Evolutionary conservation across 805 yeast species (phyloP), one percentile per base, ranked within the genome.

Genomic region (Monosporozyma aerobia): DNA sequence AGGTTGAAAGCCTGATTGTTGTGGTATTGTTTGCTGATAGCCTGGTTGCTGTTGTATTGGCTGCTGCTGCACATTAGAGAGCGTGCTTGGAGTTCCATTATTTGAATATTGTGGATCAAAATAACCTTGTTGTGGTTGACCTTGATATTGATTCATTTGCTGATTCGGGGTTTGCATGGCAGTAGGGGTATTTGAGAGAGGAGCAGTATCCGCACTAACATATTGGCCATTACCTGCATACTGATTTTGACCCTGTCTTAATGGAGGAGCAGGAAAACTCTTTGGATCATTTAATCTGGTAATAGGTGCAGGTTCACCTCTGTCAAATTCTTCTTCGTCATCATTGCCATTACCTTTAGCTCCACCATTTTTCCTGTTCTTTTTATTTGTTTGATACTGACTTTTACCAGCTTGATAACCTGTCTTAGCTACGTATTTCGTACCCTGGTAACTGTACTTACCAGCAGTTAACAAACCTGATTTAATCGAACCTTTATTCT

Each of bases 381-480:
- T 48, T n/a, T 48, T 51, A 45, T 53, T 54, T 19, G 52, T 54
- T 39, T 63, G 59, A 48, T 63, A 62, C 27, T 65, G 70, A 50
- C 65, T 68, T 56, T 72, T 72, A 7, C 72, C 70, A 1, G 73
- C 74, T 25, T 64, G 55, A 49, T 72, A 72, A 8, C 77, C 75
- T 1, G 74, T 64, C 56, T 72, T 72, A 6, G 74, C 72, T 1
- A 70, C 74, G 16, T 53, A 64, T 52, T 72, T 73, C 0, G 77
- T 69, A 10, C 76, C 76, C 43, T 65, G 63, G 55, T 63, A 69
- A 14, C 73, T 63, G 33, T 60, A 59, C 48, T 70, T 70, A 2
- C 75, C 74, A 2, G 70, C 73, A 1, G 70, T 57, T 3, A 63
- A 58, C 2, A 70, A 54, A 1, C 74, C 75, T 2, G 69, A 65